Evolutionary conservation across 176 grass and related monocot species (phyloP).

Genomic region (Pontederia paniculata): DNA sequence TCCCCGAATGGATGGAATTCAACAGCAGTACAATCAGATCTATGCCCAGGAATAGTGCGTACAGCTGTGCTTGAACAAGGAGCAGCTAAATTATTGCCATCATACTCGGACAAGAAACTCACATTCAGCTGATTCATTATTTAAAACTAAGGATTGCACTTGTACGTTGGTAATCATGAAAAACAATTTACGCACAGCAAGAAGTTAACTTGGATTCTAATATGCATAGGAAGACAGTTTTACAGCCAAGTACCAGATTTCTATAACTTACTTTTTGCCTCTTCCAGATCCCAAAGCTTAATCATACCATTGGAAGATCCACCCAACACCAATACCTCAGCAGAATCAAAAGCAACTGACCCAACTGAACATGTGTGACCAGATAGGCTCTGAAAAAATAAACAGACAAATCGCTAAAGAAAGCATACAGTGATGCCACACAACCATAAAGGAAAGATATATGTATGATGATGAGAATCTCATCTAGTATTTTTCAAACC

Average conservation of each 20-base stretch:
- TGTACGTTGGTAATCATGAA: no score
- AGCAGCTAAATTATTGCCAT: no score
- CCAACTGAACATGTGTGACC: conserved; percentile 79
- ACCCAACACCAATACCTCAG: conserved; percentile 80
- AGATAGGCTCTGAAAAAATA: conserved; percentile 51
- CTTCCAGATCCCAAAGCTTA: conserved; percentile 95
- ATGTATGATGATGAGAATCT: background rate
- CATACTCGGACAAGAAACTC: no score
- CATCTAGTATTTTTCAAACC: background rate
- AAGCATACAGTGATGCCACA: background rate
- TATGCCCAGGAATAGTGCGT: conserved; percentile 65
- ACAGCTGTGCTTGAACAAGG: conserved; percentile 33
- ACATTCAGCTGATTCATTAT: no score
- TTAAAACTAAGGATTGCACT: no score
- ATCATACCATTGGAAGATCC: conserved; percentile 82
- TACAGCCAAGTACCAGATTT: background rate
- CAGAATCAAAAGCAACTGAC: conserved; percentile 77
- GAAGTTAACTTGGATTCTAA: no score
- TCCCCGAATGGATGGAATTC: conserved; percentile 98
- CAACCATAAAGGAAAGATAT: background rate
- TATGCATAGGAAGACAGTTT: no score
- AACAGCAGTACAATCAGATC: conserved; percentile 62
- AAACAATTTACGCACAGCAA: no score
- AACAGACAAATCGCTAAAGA: conserved; percentile 3
- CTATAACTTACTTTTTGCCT: conserved; percentile 68